Evolutionary conservation across 345 rosid genomes (phyloP).

Genomic region (Conringia planisiliqua): DNA sequence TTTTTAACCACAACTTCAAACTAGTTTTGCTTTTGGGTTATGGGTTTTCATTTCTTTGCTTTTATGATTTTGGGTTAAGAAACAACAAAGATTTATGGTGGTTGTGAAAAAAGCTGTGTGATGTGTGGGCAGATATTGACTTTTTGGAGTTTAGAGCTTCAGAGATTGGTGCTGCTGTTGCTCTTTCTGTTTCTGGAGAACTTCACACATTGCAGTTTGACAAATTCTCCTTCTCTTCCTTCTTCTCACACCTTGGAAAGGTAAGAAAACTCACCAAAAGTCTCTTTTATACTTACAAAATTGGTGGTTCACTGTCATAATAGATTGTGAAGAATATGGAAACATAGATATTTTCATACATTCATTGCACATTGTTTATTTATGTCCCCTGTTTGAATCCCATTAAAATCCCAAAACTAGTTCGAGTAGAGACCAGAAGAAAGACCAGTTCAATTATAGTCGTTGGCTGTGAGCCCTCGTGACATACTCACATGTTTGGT

Average conservation of each 20-base stretch:
- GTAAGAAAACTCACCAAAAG: conserved; percentile 11
- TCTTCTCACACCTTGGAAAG: conserved; percentile 29
- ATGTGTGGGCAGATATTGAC: conserved; percentile 55
- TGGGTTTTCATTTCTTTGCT: background rate
- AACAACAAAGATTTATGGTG: conserved; percentile 5
- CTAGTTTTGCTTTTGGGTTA: background rate
- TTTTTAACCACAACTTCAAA: background rate
- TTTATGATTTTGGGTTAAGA: background rate
- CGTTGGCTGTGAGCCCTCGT: conserved; percentile 21
- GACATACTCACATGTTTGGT: conserved; percentile 30
- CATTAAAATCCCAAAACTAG: background rate
- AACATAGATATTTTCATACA: background rate
- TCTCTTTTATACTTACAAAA: background rate
- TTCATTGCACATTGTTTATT: background rate
- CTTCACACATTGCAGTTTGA: conserved; percentile 13
- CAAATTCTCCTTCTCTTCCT: conserved; percentile 13
- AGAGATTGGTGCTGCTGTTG: conserved; percentile 73
- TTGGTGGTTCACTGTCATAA: background rate
- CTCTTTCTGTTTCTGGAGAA: conserved; percentile 50
- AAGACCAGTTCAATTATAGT: conserved; percentile 3
- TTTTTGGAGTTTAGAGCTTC: conserved; percentile 76
- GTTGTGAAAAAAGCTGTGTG: conserved; percentile 9
- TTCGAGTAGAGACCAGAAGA: background rate
- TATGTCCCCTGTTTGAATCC: background rate
- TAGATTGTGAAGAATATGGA: background rate